Percentiles rank a stretch among this genome's conserved stretches.
Evolutionary conservation across 495 filamentous ascomycete genomes (phyloP).

Genomic region (Extremus antarcticus): DNA sequence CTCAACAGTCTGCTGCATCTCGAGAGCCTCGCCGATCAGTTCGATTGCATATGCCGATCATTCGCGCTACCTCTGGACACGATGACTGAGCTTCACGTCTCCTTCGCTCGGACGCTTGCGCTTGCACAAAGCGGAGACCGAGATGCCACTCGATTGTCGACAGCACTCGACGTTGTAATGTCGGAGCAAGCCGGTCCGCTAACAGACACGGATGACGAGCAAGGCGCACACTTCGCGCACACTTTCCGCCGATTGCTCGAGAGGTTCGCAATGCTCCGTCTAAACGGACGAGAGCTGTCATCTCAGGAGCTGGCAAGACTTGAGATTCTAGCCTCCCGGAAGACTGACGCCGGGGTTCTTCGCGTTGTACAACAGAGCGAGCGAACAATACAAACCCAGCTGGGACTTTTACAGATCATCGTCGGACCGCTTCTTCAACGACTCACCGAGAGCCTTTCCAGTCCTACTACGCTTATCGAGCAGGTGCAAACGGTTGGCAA

Average conservation of each 20-base stretch:
- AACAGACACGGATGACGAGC: not conserved
- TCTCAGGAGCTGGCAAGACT: not conserved
- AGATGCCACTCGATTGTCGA: slow-evolving; percentile 15
- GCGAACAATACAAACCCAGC: not conserved
- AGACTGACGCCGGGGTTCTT: not conserved
- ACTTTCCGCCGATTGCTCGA: not conserved
- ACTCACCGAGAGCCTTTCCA: not conserved
- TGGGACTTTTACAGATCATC: not conserved
- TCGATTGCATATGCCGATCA: slow-evolving; percentile 54
- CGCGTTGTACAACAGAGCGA: not conserved
- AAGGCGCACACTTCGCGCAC: not conserved
- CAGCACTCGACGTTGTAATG: not conserved
- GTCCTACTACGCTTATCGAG: not conserved
- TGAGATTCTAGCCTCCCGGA: not conserved
- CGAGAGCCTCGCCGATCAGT: slow-evolving; percentile 59
- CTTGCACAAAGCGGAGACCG: slow-evolving; percentile 12
- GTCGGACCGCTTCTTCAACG: not conserved
- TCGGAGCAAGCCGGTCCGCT: not conserved
- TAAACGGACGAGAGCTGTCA: not conserved
- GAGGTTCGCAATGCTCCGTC: not conserved
- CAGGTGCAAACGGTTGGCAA: not conserved
- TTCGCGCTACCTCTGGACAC: slow-evolving; percentile 15
- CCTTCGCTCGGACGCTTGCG: slow-evolving; percentile 19
- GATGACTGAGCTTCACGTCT: slow-evolving; percentile 22
- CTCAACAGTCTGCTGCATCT: slow-evolving; percentile 45